Conservation (phyloP, 2,329 filamentous ascomycete genomes). For the Arthrobotrys sinensis region DNA sequence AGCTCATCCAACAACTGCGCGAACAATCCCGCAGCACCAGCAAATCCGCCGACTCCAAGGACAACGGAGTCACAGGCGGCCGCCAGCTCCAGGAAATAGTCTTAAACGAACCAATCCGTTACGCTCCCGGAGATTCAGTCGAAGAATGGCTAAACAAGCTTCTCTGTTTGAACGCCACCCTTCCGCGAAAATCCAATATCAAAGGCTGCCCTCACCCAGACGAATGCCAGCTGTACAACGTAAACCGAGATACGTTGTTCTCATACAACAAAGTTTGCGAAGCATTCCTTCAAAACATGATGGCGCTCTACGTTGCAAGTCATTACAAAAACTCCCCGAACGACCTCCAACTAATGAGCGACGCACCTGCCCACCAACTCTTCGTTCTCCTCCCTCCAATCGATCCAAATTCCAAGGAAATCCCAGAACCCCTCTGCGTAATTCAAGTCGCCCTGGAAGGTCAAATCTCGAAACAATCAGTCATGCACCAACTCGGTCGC, state of each 20-base stretch:
- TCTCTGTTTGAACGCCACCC: slow-evolving; percentile 91
- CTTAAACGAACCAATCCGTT: slow-evolving; percentile 92
- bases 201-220: slow-evolving; percentile 90
- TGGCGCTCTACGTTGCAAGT: slow-evolving; percentile 95
- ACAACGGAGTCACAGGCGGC: slow-evolving; percentile 75
- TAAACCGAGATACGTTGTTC: slow-evolving; percentile 97
- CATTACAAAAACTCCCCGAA: slow-evolving; percentile 99
- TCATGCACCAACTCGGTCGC: slow-evolving; percentile 88
- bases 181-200: slow-evolving; percentile 81
- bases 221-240: slow-evolving; percentile 90
- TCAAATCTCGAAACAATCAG: slow-evolving; percentile 92
- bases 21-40: slow-evolving; percentile 84
- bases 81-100: slow-evolving; percentile 92
- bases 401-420: slow-evolving; percentile 79
- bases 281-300: slow-evolving; percentile 98
- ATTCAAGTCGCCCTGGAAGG: slow-evolving; percentile 95
- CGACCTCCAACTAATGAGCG: slow-evolving; percentile 98
- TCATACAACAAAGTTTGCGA: slow-evolving; percentile 98
- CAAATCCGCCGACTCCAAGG: slow-evolving; percentile 74
- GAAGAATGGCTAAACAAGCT: slow-evolving; percentile 97
- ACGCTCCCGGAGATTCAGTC: slow-evolving; percentile 88
- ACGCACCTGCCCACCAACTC: slow-evolving; percentile 95
- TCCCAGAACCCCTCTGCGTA: slow-evolving; percentile 94
- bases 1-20: slow-evolving; percentile 95
- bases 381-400: slow-evolving; percentile 93